Conservation (phyloP, 2,329 filamentous ascomycete species). For the Aspergillus flavus region DNA sequence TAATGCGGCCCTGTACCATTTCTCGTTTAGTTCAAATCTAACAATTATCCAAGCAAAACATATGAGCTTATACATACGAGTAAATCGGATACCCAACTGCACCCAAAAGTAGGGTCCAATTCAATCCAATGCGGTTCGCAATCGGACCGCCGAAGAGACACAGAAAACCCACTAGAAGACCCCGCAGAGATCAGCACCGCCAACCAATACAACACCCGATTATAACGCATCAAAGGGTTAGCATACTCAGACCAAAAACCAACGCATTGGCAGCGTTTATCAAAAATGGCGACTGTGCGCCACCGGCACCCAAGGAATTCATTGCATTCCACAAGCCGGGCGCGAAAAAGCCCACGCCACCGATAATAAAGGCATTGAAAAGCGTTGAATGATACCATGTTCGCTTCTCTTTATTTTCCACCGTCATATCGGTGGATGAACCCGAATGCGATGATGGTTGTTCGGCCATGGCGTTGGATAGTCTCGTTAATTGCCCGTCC, state of each 20-base stretch:
- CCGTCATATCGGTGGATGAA: slow-evolving; percentile 12
- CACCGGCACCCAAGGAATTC: slow-evolving; percentile 57
- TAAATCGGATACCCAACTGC: slow-evolving; percentile 55
- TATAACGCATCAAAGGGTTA: not conserved
- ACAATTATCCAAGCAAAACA: not conserved
- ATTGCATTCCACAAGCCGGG: slow-evolving; percentile 58
- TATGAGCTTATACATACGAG: slow-evolving; percentile 21
- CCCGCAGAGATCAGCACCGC: not conserved
- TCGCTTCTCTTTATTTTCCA: slow-evolving; percentile 9
- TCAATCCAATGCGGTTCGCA: slow-evolving; percentile 53
- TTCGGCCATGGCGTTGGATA: slow-evolving; percentile 16
- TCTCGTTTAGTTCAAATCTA: not conserved
- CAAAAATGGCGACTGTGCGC: slow-evolving; percentile 55
- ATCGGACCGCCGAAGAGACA: slow-evolving; percentile 54
- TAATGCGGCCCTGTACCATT: slow-evolving; percentile 40
- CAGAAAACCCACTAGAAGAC: slow-evolving; percentile 42
- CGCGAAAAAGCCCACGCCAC: slow-evolving; percentile 54
- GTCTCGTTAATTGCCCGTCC: not conserved
- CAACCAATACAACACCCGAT: not conserved
- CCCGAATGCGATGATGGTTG: slow-evolving; percentile 16
- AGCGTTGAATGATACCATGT: slow-evolving; percentile 56
- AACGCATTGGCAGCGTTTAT: slow-evolving; percentile 57
- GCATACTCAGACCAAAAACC: slow-evolving; percentile 45
- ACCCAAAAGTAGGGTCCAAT: slow-evolving; percentile 47
- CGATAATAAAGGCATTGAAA: slow-evolving; percentile 58